Percentiles rank a stretch among this genome's conserved stretches.
phyloP scores from a whole-genome alignment of 2,329 filamentous ascomycete species.

The Calonectria henricotiae region DNA sequence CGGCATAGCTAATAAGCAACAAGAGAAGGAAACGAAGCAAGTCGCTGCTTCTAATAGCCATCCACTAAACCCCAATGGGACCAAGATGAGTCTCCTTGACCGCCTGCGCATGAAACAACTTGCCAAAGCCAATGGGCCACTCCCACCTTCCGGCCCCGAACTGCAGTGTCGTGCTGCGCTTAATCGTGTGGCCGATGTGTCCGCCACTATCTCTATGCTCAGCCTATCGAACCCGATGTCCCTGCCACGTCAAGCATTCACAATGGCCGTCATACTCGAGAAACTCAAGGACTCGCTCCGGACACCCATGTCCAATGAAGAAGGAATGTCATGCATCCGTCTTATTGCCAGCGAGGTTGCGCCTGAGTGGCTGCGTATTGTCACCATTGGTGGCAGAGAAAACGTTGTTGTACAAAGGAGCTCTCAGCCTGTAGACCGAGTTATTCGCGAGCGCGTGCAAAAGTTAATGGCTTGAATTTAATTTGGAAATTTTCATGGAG shows the following conservation, averaged over 20 bases:
- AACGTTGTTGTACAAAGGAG: constrained; percentile 71
- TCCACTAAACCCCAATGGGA: constrained; percentile 62
- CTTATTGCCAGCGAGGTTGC: constrained; percentile 71
- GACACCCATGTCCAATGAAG: constrained; percentile 69
- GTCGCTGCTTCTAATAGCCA: constrained; percentile 54
- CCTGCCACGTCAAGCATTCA: constrained; percentile 76
- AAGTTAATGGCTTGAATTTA: constrained; percentile 52
- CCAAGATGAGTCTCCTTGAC: constrained; percentile 80
- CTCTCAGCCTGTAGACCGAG: constrained; percentile 59
- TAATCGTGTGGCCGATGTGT: constrained; percentile 79
- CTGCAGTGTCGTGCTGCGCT: constrained; percentile 77
- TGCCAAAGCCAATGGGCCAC: constrained; percentile 70
- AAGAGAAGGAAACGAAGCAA: constrained; percentile 62
- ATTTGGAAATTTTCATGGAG: constrained; percentile 1
- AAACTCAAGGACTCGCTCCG: constrained; percentile 79
- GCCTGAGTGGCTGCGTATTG: constrained; percentile 71
- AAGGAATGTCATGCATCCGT: constrained; percentile 67
- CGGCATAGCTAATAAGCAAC: constrained; percentile 70
- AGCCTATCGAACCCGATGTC: constrained; percentile 67
- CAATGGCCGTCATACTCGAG: constrained; percentile 74
- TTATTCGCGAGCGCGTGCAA: constrained; percentile 59
- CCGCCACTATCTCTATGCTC: constrained; percentile 78
- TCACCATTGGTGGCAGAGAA: constrained; percentile 69
- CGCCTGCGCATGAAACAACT: constrained; percentile 82
- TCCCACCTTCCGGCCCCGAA: constrained; percentile 72